These are phyloP conservation scores for Chlorella sp. DNA, from an alignment of 139 green algal species.

Conservation along the genomic window DNA sequence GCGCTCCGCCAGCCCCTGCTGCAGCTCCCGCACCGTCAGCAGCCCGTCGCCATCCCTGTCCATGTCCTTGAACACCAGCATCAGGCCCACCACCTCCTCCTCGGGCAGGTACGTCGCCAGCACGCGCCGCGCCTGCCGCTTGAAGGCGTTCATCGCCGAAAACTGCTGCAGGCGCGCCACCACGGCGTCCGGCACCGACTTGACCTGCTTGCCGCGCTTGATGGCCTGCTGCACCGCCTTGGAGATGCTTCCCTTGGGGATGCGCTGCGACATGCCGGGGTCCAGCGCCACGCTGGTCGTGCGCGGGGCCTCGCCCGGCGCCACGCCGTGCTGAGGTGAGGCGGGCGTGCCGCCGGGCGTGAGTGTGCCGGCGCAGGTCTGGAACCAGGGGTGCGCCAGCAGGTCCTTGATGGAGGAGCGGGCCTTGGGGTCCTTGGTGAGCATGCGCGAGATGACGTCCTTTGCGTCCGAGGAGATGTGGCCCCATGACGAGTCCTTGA, in stretches of 20 bases:
- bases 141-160: constrained; percentile 27
- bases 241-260: neutral
- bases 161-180: constrained; percentile 20
- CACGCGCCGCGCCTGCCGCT: constrained; percentile 23
- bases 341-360: neutral
- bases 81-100: constrained; percentile 24
- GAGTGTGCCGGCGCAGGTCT: neutral
- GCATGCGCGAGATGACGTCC: constrained; percentile 19
- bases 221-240: neutral
- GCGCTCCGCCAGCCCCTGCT: constrained; percentile 10
- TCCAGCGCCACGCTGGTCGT: neutral
- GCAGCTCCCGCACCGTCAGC: constrained; percentile 26
- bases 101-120: constrained; percentile 23
- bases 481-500: constrained; percentile 8
- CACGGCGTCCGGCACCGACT: constrained; percentile 13
- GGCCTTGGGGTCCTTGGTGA: constrained; percentile 13
- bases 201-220: neutral
- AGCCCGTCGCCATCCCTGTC: constrained; percentile 28
- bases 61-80: constrained; percentile 27
- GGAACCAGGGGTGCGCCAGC: constrained; percentile 18
- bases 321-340: neutral
- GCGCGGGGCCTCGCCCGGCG: no score
- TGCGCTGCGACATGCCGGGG: neutral
- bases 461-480: constrained; percentile 10
- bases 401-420: constrained; percentile 12